Evolutionary conservation across 192 early-diverging fungal genomes (phyloP), one percentile per base, ranked within the genome.

Genomic region (Linderina pennispora): DNA sequence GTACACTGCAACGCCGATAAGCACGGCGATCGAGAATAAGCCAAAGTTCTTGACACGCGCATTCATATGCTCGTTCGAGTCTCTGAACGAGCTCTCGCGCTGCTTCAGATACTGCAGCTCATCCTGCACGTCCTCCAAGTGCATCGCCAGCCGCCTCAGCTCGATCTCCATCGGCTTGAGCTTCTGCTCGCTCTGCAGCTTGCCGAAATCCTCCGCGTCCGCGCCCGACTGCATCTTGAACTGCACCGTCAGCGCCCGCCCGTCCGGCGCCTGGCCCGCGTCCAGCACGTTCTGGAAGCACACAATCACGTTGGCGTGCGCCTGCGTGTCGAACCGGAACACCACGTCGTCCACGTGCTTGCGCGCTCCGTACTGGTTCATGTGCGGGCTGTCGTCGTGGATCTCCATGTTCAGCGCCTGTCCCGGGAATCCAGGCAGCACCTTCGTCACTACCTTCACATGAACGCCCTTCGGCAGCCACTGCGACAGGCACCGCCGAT

Each of bases 1-100:
- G 42, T 90, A 74, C 11, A 66, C 60, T 22, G 90, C 62, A 19
- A 93, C 55, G 22, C 81, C 72, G 39, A 87, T 60, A 47, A 97
- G 77, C 9, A 88, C 84, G 17, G 88, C 49, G 4, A 86, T 76
- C 52, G 82, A 85, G 53, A 94, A 81, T 69, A 82, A 85, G 53
- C 53, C 59, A 45, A 73, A 65, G 0, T 50, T 64, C 53, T 86
- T 75, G 15, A 98, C 90, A 24, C 90, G 79, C 15, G 82, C 78
- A 64, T 98, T 98, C 35, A 91, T 96, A 0, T 84, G 80, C 80
- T 98, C 91, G 68, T 94, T 97, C 15, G 89, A 85, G 53, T 93
- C 81, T 54, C 94, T 76, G 85, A 97, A 81, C 39, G 77, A 73
- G 47, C 75, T 77, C 56, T 97, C 94, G 34, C 89, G 71, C 24